phyloP scores from a whole-genome alignment of 805 yeast genomes.

The Zygotorulaspora chibaensis region DNA sequence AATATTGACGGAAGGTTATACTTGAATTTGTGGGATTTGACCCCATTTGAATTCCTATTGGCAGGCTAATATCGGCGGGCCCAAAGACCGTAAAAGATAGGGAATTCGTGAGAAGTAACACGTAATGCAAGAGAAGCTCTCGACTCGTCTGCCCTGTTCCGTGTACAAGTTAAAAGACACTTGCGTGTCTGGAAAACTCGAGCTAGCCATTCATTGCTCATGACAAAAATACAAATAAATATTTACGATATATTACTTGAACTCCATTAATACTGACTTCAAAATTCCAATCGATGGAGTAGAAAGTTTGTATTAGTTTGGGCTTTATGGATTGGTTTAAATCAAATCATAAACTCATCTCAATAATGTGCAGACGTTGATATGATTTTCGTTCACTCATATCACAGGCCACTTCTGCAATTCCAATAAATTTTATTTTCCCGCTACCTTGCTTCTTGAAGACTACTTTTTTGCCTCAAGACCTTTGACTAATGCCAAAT shows the following conservation, averaged over 20 bases:
- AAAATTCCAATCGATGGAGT: too few relatives aligned
- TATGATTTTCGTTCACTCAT: not conserved
- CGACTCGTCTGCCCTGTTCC: too few relatives aligned
- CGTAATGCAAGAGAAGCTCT: too few relatives aligned
- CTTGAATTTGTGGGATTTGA: too few relatives aligned
- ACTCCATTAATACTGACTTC: not conserved
- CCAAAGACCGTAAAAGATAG: too few relatives aligned
- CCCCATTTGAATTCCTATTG: too few relatives aligned
- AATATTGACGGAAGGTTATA: too few relatives aligned
- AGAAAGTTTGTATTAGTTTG: not conserved
- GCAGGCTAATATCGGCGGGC: too few relatives aligned
- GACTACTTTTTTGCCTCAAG: conserved; percentile 25
- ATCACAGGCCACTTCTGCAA: too few relatives aligned
- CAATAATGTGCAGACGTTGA: not conserved
- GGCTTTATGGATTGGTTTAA: not conserved
- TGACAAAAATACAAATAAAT: not conserved
- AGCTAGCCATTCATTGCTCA: not conserved
- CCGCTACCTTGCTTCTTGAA: not conserved
- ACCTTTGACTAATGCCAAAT: conserved; percentile 69
- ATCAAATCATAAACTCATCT: not conserved
- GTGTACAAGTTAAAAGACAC: not conserved
- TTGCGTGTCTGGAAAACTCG: not conserved
- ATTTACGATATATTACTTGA: not conserved
- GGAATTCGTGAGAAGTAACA: too few relatives aligned
- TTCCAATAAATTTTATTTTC: not conserved